Conservation (phyloP, 176 grass and related monocot genomes). For the Eragrostis curvula region DNA sequence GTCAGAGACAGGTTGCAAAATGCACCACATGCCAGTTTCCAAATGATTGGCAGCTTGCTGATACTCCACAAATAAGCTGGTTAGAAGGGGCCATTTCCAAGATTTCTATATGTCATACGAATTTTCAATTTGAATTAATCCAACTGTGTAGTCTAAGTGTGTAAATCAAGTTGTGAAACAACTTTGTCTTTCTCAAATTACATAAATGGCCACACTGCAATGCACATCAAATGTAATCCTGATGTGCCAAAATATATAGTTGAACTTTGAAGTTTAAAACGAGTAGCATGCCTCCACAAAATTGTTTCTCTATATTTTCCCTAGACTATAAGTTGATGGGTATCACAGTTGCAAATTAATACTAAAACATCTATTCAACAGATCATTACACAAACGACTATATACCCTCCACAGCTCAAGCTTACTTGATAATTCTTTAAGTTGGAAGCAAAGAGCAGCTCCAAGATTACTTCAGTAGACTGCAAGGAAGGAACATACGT, state of each 20-base stretch:
- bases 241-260: constrained; percentile 25
- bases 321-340: constrained; percentile 16
- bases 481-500: constrained; percentile 27
- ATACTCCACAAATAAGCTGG: constrained; percentile 11
- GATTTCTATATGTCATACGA: not conserved
- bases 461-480: constrained; percentile 22
- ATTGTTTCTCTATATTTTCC: constrained; percentile 29
- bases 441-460: constrained; percentile 37
- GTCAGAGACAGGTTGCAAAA: not conserved
- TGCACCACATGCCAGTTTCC: not conserved
- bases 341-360: not conserved
- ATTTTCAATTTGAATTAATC: not conserved
- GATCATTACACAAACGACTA: constrained; percentile 30
- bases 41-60: not conserved
- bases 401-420: constrained; percentile 28
- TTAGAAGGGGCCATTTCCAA: not conserved
- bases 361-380: constrained; percentile 32
- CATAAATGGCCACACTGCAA: not conserved
- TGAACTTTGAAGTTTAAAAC: constrained; percentile 16
- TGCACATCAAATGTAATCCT: constrained; percentile 8
- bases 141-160: not conserved
- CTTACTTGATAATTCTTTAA: constrained; percentile 46
- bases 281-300: constrained; percentile 38
- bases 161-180: not conserved
- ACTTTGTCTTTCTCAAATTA: constrained; percentile 4